Evolutionary conservation across 164 flowering plant species (phyloP), one percentile per base, ranked within the genome.

Genomic region (Nymphaea thermarum): DNA sequence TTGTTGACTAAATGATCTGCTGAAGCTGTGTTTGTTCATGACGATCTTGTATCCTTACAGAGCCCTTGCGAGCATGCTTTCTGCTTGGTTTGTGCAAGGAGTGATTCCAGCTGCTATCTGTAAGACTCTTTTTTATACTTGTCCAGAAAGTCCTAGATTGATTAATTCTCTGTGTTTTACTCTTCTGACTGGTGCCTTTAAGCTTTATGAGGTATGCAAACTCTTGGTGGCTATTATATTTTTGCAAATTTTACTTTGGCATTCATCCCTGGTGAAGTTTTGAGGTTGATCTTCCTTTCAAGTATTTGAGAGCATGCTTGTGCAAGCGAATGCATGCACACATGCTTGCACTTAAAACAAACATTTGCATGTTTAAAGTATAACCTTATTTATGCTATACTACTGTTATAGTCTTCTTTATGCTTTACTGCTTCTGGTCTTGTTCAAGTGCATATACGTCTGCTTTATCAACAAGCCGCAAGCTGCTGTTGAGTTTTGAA

Each of bases 1-100:
- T 25, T 25, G 36, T 25, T 25, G 36, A 25, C 36, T 25, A 25
- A 25, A 1, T 1, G 36, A 25, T 25, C 36, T 25, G 36, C 36
- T 25, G 36, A 25, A 25, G 36, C 36, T 25, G 36, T 25, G 36
- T 25, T 25, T 25, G 36, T 25, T 25, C 4, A 2, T 70, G 11
- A 72, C 65, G 47, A 61, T 65, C 36, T 77, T 42, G 4, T 69
- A 67, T 70, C 73, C 44, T 78, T 87, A 86, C 91, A 91, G 96
- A 85, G 80, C 64, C 94, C 97, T 51, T 92, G 99, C 70, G 96
- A 90, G 68, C 99, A 94, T 85, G 90, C 87, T 44, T 94, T 91
- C 78, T 94, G 99, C 72, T 84, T 91, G 69, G 96, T 86, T 63
- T 94, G 99, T 81, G 96, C 96, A n/a, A 82, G 97, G 78, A 92